phyloP scores from a whole-genome alignment of 106 monocot species.

The Iris macrosiphon region DNA sequence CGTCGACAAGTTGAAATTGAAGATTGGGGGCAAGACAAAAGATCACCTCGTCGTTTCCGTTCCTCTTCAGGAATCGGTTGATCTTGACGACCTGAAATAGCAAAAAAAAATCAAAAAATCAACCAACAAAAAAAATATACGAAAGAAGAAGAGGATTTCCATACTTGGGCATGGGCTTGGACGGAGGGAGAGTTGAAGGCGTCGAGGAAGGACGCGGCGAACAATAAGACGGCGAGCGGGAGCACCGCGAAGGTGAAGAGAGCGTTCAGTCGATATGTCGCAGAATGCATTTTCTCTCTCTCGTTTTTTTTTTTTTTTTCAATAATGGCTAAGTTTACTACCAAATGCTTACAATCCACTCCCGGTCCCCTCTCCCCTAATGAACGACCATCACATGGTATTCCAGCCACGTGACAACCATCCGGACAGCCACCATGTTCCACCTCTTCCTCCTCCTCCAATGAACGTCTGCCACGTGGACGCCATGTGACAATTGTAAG shows the following conservation, averaged over 20 bases:
- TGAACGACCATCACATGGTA: no score
- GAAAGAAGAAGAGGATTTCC: not conserved
- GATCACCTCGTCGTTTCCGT: slow-evolving; percentile 53
- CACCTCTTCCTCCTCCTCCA: no score
- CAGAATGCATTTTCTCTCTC: slow-evolving; percentile 19
- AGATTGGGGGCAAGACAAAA: no score
- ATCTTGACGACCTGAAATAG: slow-evolving; percentile 44
- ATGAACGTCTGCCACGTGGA: no score
- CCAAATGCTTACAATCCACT: no score
- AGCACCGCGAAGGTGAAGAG: slow-evolving; percentile 23
- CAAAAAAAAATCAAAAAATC: not conserved
- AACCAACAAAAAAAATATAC: not conserved
- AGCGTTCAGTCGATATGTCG: slow-evolving; percentile 32
- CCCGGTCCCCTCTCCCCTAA: no score
- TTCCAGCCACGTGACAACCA: no score
- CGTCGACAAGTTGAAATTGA: no score
- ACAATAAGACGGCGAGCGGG: slow-evolving; percentile 32
- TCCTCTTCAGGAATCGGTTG: slow-evolving; percentile 39
- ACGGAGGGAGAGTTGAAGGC: slow-evolving; percentile 26
- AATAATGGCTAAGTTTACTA: no score
- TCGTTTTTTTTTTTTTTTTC: no score
- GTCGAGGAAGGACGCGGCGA: slow-evolving; percentile 48
- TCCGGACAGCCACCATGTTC: no score
- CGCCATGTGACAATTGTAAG: no score
- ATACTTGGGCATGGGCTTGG: slow-evolving; percentile 30